Evolutionary conservation across 495 filamentous ascomycete genomes (phyloP).

Genomic region (Staphylotrichum tortipilum): DNA sequence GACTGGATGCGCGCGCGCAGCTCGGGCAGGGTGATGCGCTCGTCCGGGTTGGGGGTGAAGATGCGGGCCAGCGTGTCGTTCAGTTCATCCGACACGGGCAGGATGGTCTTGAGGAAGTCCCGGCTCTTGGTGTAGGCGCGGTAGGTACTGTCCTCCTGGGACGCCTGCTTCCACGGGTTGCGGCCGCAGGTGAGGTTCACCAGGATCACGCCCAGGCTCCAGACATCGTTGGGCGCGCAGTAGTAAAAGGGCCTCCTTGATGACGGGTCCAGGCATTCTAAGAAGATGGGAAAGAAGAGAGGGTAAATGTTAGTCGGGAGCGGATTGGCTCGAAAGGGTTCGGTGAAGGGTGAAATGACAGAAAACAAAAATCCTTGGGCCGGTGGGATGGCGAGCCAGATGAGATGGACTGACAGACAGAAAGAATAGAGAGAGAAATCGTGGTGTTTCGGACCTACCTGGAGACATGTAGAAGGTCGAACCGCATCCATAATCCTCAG

Average conservation of each 20-base stretch:
- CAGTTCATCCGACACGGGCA: constrained; percentile 85
- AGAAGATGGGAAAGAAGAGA: constrained; percentile 1
- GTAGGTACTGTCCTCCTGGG: constrained; percentile 89
- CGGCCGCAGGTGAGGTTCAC: constrained; percentile 97
- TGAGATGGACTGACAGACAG: background rate
- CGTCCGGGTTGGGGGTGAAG: constrained; percentile 80
- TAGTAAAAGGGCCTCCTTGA: constrained; percentile 77
- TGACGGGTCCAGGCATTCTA: constrained; percentile 89
- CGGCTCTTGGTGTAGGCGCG: constrained; percentile 79
- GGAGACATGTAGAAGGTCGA: constrained; percentile 99
- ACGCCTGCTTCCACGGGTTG: constrained; percentile 97
- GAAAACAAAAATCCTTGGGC: background rate
- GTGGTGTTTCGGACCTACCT: constrained; percentile 51
- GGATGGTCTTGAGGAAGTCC: constrained; percentile 83
- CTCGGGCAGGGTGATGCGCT: constrained; percentile 78
- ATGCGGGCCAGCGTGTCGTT: constrained; percentile 80
- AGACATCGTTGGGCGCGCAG: constrained; percentile 92
- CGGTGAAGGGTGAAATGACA: too few species aligned
- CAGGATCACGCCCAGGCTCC: constrained; percentile 94
- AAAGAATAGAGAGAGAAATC: background rate
- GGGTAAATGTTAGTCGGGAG: constrained; percentile 3
- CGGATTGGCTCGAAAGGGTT: too few species aligned
- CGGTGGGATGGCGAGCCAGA: background rate
- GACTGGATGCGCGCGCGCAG: constrained; percentile 66
- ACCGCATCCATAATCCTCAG: constrained; percentile 93